These are phyloP conservation scores for Russula ochroleuca DNA, from an alignment of 768 basidiomycete species.

Conservation along the genomic window DNA sequence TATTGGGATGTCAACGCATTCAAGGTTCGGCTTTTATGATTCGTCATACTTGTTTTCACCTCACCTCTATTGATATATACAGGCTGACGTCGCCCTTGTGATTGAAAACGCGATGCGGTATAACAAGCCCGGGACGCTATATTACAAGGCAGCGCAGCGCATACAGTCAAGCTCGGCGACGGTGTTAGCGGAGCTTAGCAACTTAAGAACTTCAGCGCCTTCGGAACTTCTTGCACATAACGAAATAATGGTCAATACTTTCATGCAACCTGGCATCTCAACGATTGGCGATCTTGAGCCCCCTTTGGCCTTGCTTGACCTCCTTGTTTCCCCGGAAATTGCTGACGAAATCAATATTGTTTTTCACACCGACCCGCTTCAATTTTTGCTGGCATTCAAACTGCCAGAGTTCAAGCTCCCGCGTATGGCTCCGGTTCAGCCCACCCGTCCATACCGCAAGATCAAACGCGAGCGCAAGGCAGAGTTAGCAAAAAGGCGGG, in stretches of 20 bases:
- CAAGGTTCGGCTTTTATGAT: slow-evolving; percentile 42
- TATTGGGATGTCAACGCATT: slow-evolving; percentile 78
- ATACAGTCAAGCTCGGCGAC: slow-evolving; percentile 47
- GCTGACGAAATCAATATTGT: slow-evolving; percentile 51
- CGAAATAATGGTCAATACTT: background rate
- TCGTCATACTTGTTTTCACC: background rate
- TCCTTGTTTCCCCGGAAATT: slow-evolving; percentile 55
- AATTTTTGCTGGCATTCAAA: slow-evolving; percentile 65
- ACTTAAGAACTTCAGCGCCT: slow-evolving; percentile 27
- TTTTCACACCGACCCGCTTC: slow-evolving; percentile 54
- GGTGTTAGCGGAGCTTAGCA: slow-evolving; percentile 43
- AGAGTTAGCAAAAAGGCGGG: slow-evolving; percentile 18
- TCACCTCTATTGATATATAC: slow-evolving; percentile 5
- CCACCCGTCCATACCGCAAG: slow-evolving; percentile 39
- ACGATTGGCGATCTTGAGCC: slow-evolving; percentile 73
- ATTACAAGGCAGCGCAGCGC: slow-evolving; percentile 63
- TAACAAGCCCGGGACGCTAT: slow-evolving; percentile 69
- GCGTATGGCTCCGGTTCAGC: slow-evolving; percentile 49
- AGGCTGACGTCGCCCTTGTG: slow-evolving; percentile 84
- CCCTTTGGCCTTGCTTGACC: slow-evolving; percentile 49
- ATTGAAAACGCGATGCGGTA: slow-evolving; percentile 82
- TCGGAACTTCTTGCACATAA: slow-evolving; percentile 9
- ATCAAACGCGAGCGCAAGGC: slow-evolving; percentile 24
- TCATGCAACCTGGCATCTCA: background rate
- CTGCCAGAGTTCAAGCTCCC: slow-evolving; percentile 58